Base-by-base conservation (phyloP, 768 basidiomycete genomes). In the Lactarius pseudohatsudake region DNA sequence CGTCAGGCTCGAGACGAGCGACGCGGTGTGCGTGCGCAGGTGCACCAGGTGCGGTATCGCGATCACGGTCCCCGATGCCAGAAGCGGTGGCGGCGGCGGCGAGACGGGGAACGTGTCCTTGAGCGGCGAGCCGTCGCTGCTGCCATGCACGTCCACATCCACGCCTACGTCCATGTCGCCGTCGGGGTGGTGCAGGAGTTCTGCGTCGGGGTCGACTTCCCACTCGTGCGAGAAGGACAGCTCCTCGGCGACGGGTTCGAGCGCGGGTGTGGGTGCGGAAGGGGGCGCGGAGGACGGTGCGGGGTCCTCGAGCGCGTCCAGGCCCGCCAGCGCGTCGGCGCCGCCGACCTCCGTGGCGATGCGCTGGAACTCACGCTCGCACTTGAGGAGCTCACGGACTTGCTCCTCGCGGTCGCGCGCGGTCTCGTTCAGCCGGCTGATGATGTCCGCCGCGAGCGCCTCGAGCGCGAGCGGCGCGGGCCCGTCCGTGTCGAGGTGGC, bases 271-370 rank as follows among this genome's bases (percentile, higher is more conserved):
- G 1, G 67, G 36, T n/a, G 28, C 28, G 13, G 64, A 75, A 20
- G 75, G 66, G 10, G 69, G 54, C 26, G 78, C 76, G 28, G 73
- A 69, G 45, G 73, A 65, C 18, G 61, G 62, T n/a, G 75, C 75
- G 57, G 82, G 70, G 40, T 76, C 74, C 28, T 82, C 79, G 28
- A 94, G 78, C 64, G 82, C 85, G 18, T 93, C 90, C 61, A 94
- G 78, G 69, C 82, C 81, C 13, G 86, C 85, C 11, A 95, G 79
- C 11, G 85, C 85, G 45, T 94, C 92, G 45, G 79, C 83, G 22
- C 92, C 92, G 45, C 90, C 89, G 20, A 91, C 84, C 75, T 93
- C 91, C 5, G 84, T 85, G 1, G 87, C 85, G 70, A 92, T 90
- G 74, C 86, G 86, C 70, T 84, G 82, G 72, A 95, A 86, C 76